Evolutionary conservation across 495 filamentous ascomycete species (phyloP).

Genomic region (Xylaria flabelliformis): DNA sequence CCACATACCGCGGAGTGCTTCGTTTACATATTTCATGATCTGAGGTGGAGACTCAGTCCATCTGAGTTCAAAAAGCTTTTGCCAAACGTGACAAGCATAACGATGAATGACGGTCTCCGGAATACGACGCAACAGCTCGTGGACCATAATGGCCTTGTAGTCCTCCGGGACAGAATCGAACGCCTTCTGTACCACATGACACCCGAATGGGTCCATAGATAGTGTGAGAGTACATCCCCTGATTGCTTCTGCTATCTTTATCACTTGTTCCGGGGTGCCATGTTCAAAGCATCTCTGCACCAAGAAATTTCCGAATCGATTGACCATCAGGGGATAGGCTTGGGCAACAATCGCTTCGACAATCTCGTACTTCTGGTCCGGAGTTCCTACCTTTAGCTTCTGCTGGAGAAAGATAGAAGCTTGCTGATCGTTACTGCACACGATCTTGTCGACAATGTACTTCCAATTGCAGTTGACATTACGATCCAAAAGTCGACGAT

Average conservation of each 20-base stretch:
- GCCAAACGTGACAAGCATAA: conserved; percentile 99
- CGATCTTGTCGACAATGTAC: conserved; percentile 99
- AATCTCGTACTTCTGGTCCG: conserved; percentile 95
- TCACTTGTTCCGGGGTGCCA: conserved; percentile 91
- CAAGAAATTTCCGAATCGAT: conserved; percentile 97
- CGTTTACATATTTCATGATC: conserved; percentile 98
- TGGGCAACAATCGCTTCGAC: conserved; percentile 95
- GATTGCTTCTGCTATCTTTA: conserved; percentile 94
- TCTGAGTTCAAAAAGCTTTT: conserved; percentile 98
- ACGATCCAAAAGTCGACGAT: conserved; percentile 92
- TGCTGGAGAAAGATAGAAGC: conserved; percentile 98
- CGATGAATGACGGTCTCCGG: conserved; percentile 98
- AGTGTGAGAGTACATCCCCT: conserved; percentile 91
- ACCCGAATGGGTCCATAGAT: conserved; percentile 98
- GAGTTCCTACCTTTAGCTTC: conserved; percentile 95
- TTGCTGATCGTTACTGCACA: conserved; percentile 98
- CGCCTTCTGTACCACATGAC: conserved; percentile 97
- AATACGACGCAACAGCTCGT: conserved; percentile 92
- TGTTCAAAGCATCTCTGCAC: conserved; percentile 99
- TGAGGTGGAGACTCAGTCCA: conserved; percentile 95
- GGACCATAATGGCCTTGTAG: conserved; percentile 97
- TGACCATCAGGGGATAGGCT: conserved; percentile 96
- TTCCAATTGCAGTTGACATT: conserved; percentile 99
- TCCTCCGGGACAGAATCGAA: conserved; percentile 97
- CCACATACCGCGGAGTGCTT: conserved; percentile 95